These are phyloP conservation scores for Monilinia aucupariae DNA, from an alignment of 2,329 filamentous ascomycete species.

Conservation along the genomic window DNA sequence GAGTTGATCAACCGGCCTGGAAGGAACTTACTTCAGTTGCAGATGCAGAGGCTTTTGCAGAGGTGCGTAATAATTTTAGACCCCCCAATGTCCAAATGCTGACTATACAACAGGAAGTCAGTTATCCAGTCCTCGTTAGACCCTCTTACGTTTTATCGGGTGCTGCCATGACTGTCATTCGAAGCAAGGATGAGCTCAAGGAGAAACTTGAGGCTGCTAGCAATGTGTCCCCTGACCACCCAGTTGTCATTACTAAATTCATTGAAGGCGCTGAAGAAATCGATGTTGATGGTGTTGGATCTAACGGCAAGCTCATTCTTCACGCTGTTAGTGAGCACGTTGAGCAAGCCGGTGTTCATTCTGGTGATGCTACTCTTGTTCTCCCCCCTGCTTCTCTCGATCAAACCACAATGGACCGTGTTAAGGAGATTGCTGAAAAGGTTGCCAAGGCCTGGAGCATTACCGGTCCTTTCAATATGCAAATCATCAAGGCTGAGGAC, in stretches of 20 bases:
- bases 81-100: neutral
- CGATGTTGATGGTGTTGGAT: conserved; percentile 89
- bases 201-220: conserved; percentile 90
- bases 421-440: conserved; percentile 94
- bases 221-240: conserved; percentile 90
- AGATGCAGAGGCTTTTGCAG: conserved; percentile 81
- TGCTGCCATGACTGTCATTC: conserved; percentile 97
- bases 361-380: conserved; percentile 90
- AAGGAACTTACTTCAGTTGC: conserved; percentile 89
- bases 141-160: conserved; percentile 95
- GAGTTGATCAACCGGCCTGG: conserved; percentile 95
- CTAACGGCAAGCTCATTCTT: conserved; percentile 76
- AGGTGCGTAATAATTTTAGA: conserved; percentile 33
- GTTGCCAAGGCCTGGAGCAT: conserved; percentile 96
- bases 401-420: conserved; percentile 68
- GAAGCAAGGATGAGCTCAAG: conserved; percentile 79
- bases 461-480: conserved; percentile 99
- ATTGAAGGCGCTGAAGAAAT: conserved; percentile 96
- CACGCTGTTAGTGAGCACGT: conserved; percentile 95
- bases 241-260: conserved; percentile 97
- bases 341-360: conserved; percentile 96
- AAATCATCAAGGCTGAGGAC: conserved; percentile 89
- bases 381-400: conserved; percentile 82
- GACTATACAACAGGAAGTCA: conserved; percentile 49
- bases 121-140: conserved; percentile 91